phyloP scores from a whole-genome alignment of 352 stramenopile species.

The Stephanocyclus meneghinianus region DNA sequence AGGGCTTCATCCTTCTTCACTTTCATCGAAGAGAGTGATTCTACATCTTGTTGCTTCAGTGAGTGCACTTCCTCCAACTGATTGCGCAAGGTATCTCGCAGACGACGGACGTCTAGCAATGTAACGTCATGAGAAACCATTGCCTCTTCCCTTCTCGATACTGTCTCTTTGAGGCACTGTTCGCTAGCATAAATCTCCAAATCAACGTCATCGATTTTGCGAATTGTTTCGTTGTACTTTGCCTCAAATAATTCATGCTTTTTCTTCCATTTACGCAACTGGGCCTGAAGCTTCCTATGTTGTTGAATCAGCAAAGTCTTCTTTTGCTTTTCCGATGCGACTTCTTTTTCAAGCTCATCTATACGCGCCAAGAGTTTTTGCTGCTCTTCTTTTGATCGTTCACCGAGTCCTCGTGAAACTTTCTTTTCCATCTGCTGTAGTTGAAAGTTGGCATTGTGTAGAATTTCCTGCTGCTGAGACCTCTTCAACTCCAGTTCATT shows the following conservation, averaged over 20 bases:
- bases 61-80: conserved; percentile 90
- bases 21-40: conserved; percentile 92
- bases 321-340: conserved; percentile 87
- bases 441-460: conserved; percentile 96
- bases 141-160: conserved; percentile 89
- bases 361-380: conserved; percentile 89
- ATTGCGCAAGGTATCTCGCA: conserved; percentile 88
- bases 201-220: conserved; percentile 87
- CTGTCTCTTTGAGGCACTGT: conserved; percentile 84
- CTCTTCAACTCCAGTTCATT: conserved; percentile 88
- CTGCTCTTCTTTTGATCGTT: conserved; percentile 92
- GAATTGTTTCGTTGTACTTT: conserved; percentile 85
- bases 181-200: conserved; percentile 89
- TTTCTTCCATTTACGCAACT: conserved; percentile 84
- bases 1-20: conserved; percentile 90
- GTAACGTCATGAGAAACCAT: conserved; percentile 93
- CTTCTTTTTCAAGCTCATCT: conserved; percentile 87
- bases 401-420: conserved; percentile 89
- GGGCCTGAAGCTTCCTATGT: conserved; percentile 90
- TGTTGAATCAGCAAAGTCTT: conserved; percentile 88
- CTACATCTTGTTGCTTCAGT: conserved; percentile 87
- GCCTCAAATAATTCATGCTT: conserved; percentile 78
- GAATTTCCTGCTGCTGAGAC: conserved; percentile 90
- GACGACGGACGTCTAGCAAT: conserved; percentile 89
- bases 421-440: conserved; percentile 96